Base-by-base conservation (phyloP, 768 basidiomycete genomes). In the Wakefieldia striispora region DNA sequence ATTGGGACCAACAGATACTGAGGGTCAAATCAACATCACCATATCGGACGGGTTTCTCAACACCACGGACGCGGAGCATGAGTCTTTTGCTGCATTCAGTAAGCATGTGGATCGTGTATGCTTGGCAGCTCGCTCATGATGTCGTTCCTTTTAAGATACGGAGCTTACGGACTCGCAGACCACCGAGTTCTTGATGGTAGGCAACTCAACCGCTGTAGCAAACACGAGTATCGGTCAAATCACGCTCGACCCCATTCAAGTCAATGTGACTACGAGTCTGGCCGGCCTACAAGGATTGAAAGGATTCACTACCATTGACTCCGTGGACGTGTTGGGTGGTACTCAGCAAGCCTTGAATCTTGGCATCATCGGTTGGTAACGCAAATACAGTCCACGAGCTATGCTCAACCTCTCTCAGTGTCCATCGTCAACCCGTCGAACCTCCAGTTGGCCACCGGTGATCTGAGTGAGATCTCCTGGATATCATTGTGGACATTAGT, bases 391-490 rank as follows among this genome's bases (percentile, higher is more conserved):
- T n/a, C 6, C 24, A 23, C 29, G 19, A 2, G 37, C 6, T 26
- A 10, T 40, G 10, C 37, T 47, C 17, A 43, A 23, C 40, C 37
- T 8, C 33, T 35, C 17, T 45, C n/a, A 81, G 83, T 85, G 20
- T 69, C 76, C 6, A 86, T 90, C 8, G 58, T 71, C 58, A 90
- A 90, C 61, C 87, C 85, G 11, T 85, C 82, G 6, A 84, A 77
- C 59, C 71, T 90, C 44, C 75, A 83, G 50, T 67, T 90, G 20
- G 60, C 71, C 8, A 76, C 76, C 3, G 86, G 85, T 14, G 82
- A 88, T 58, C 61, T 88, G 47, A 77, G 84, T 86, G 56, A 51
- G 82, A 68, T 35, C 42, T 50, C 36, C 26, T 35, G 37, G 12
- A 24, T 4, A 39, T 27, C 33, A 21, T 43, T 3, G 6, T 13